Percentiles rank a stretch among this genome's conserved stretches.
Conservation (phyloP, 2,329 filamentous ascomycete genomes). For the Trichocomaceae sp. region DNA sequence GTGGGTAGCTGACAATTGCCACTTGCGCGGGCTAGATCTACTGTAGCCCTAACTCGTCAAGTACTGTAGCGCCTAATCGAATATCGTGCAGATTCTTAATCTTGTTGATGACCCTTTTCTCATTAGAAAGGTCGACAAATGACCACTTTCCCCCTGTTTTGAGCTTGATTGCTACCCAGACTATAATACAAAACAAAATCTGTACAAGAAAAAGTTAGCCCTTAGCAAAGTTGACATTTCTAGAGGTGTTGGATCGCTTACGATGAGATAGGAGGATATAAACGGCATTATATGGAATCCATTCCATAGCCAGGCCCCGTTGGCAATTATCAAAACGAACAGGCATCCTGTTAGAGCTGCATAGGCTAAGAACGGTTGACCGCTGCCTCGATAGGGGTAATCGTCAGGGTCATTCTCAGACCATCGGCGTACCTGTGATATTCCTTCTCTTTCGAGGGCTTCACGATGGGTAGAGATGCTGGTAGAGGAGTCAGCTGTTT, state of each 20-base stretch:
- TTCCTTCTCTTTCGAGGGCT: constrained; percentile 7
- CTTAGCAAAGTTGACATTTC: not conserved
- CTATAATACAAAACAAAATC: constrained; percentile 25
- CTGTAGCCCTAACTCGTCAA: not conserved
- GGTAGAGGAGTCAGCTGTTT: not conserved
- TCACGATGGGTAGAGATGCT: constrained; percentile 6
- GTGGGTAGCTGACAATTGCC: not conserved
- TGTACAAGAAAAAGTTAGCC: constrained; percentile 8
- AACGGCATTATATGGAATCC: constrained; percentile 31
- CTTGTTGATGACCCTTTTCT: constrained; percentile 23
- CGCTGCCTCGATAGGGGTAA: constrained; percentile 37
- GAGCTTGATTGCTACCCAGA: constrained; percentile 28
- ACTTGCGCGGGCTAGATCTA: not conserved
- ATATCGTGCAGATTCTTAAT: constrained; percentile 28
- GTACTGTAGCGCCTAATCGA: constrained; percentile 16
- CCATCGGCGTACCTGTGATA: constrained; percentile 12
- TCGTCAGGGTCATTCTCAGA: constrained; percentile 17
- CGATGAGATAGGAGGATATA: constrained; percentile 35
- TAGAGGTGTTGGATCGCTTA: constrained; percentile 20
- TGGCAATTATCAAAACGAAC: constrained; percentile 29
- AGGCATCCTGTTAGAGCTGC: constrained; percentile 31
- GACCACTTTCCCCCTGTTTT: constrained; percentile 22
- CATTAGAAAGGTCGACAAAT: constrained; percentile 27
- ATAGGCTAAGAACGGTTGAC: constrained; percentile 34
- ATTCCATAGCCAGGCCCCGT: constrained; percentile 33